Conservation (phyloP, 495 filamentous ascomycete genomes). For the Aspergillus baeticus region DNA sequence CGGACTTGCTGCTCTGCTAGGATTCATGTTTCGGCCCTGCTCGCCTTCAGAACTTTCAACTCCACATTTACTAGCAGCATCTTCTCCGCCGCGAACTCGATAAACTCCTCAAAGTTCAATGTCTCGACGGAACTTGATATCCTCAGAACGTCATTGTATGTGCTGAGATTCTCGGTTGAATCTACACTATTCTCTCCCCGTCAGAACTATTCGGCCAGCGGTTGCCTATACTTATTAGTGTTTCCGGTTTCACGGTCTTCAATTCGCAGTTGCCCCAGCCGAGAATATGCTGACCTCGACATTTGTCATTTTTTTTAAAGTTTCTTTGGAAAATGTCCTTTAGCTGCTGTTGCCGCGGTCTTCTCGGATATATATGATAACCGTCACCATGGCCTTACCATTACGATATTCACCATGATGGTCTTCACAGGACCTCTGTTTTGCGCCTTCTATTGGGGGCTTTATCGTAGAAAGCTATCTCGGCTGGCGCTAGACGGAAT, state of each 20-base stretch:
- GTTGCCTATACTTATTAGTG: constrained; percentile 67
- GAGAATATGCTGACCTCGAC: constrained; percentile 84
- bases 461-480: constrained; percentile 71
- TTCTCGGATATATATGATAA: constrained; percentile 90
- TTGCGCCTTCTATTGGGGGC: constrained; percentile 82
- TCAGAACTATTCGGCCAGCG: constrained; percentile 60
- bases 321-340: constrained; percentile 68
- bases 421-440: constrained; percentile 80
- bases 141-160: constrained; percentile 58
- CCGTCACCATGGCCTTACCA: constrained; percentile 71
- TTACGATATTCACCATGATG: constrained; percentile 77
- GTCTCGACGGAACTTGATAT: constrained; percentile 55
- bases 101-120: constrained; percentile 47
- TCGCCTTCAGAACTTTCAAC: constrained; percentile 75
- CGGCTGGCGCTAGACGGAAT: constrained; percentile 89
- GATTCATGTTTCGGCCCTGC: constrained; percentile 64
- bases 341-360: constrained; percentile 82
- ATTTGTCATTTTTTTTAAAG: constrained; percentile 85
- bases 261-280: constrained; percentile 64
- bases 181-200: constrained; percentile 65
- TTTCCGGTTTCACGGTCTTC: constrained; percentile 78
- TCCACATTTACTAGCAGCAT: constrained; percentile 65
- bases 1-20: constrained; percentile 28
- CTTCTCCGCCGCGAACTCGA: constrained; percentile 52
- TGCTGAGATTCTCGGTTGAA: constrained; percentile 61